Conservation (phyloP, 306 rosid genomes). For the Lathyrus sativus region DNA sequence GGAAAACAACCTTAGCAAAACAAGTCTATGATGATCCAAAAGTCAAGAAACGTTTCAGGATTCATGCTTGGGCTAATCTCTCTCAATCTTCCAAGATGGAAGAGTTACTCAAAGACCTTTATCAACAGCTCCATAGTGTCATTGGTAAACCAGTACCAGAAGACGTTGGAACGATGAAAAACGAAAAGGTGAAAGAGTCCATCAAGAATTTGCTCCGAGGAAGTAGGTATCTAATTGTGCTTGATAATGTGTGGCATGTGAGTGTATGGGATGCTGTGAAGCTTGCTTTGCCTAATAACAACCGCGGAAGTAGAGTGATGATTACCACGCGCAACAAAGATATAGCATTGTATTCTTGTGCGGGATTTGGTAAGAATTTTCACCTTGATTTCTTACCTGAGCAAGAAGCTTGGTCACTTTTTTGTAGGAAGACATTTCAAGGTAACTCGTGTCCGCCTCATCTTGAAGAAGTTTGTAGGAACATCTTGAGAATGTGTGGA, state of each 20-base stretch:
- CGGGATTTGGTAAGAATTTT: constrained; percentile 42
- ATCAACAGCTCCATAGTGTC: constrained; percentile 49
- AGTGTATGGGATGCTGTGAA: constrained; percentile 54
- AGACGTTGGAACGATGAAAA: constrained; percentile 44
- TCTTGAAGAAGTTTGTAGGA: constrained; percentile 37
- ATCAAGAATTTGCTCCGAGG: constrained; percentile 48
- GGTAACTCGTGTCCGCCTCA: constrained; percentile 48
- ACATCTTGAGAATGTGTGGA: constrained; percentile 46
- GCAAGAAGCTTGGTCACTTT: constrained; percentile 52
- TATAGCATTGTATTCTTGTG: constrained; percentile 45
- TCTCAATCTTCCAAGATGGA: constrained; percentile 38
- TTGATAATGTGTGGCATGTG: constrained; percentile 55
- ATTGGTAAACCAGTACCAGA: constrained; percentile 53
- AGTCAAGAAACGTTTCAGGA: constrained; percentile 50
- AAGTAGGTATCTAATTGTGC: constrained; percentile 54
- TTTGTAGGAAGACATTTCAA: constrained; percentile 55
- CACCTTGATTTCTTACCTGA: constrained; percentile 48
- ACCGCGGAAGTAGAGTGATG: constrained; percentile 51
- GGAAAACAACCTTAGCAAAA: constrained; percentile 61
- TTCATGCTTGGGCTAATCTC: constrained; percentile 57
- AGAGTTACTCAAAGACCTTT: constrained; percentile 49
- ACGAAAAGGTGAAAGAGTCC: constrained; percentile 34
- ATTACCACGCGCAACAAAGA: constrained; percentile 53
- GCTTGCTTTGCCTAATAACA: constrained; percentile 49
- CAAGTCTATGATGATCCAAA: constrained; percentile 54